Percentiles rank a stretch among this genome's conserved stretches.
Evolutionary conservation across 2,329 filamentous ascomycete species (phyloP).

Genomic region (Colletotrichum orbiculare): DNA sequence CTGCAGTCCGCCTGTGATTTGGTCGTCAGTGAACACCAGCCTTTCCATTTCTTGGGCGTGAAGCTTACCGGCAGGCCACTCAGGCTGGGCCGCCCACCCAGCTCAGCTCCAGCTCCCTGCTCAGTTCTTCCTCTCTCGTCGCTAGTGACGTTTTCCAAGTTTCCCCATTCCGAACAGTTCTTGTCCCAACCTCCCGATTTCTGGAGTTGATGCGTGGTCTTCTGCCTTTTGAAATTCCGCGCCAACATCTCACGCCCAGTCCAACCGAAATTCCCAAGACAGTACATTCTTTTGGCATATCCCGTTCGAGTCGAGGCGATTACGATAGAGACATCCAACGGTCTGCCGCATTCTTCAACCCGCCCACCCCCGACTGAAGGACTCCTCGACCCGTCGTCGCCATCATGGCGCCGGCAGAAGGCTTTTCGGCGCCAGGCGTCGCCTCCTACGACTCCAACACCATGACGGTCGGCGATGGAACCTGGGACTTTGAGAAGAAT

Average conservation of each 20-base stretch:
- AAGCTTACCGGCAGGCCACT: conserved; percentile 28
- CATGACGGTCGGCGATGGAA: conserved; percentile 84
- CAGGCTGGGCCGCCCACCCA: no score
- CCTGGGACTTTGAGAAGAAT: conserved; percentile 83
- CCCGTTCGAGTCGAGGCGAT: conserved; percentile 17
- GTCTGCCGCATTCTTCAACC: conserved; percentile 21
- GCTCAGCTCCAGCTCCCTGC: conserved; percentile 1
- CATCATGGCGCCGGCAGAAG: conserved; percentile 70
- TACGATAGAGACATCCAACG: conserved; percentile 14
- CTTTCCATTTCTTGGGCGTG: background rate
- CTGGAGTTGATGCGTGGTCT: conserved; percentile 4
- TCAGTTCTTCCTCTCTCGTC: conserved; percentile 11
- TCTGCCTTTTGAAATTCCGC: conserved; percentile 15
- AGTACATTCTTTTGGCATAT: conserved; percentile 22
- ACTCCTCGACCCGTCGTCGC: conserved; percentile 49
- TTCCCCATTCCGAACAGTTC: conserved; percentile 13
- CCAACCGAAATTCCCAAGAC: conserved; percentile 26
- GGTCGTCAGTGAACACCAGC: conserved; percentile 25
- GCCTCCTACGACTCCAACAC: conserved; percentile 79
- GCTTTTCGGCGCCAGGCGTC: conserved; percentile 76
- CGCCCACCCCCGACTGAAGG: conserved; percentile 26
- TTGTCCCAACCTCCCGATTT: conserved; percentile 12
- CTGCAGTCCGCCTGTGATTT: conserved; percentile 11
- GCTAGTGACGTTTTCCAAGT: conserved; percentile 20
- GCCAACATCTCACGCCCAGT: conserved; percentile 20